Conservation (phyloP, 352 stramenopile species). For the Halophytophthora batemanensis region DNA sequence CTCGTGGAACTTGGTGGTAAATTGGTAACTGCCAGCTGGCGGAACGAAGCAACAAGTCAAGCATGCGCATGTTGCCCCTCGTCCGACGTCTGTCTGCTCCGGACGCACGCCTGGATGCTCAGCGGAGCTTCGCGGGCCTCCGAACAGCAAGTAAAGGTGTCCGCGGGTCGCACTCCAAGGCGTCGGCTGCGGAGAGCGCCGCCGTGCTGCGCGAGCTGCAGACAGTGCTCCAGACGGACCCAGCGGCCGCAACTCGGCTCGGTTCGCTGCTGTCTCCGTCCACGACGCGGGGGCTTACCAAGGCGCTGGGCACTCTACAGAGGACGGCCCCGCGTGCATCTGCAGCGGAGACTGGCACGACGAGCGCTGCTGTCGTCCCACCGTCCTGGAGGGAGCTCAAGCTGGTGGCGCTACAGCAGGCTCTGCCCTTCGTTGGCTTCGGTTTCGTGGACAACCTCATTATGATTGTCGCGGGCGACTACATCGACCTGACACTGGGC, state of each 20-base stretch:
- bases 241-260: slow-evolving; percentile 28
- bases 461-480: slow-evolving; percentile 89
- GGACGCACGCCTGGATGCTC: background rate
- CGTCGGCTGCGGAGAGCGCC: slow-evolving; percentile 31
- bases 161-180: slow-evolving; percentile 24
- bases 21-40: no score
- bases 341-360: slow-evolving; percentile 1
- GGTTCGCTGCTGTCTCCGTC: slow-evolving; percentile 42
- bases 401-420: slow-evolving; percentile 61
- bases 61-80: slow-evolving; percentile 14
- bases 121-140: no score
- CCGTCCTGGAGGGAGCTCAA: slow-evolving; percentile 56
- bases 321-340: background rate
- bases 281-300: slow-evolving; percentile 47
- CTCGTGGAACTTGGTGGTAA: no score
- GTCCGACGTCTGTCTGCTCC: background rate
- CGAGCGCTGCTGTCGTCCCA: slow-evolving; percentile 4
- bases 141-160: background rate
- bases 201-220: slow-evolving; percentile 42
- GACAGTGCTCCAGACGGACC: slow-evolving; percentile 29
- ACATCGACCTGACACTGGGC: slow-evolving; percentile 83
- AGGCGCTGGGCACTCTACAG: slow-evolving; percentile 30
- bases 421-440: slow-evolving; percentile 96
- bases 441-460: slow-evolving; percentile 98
- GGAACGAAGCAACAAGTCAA: background rate